phyloP scores from a whole-genome alignment of 2,329 filamentous ascomycete species.

The Ascochyta pisi region DNA sequence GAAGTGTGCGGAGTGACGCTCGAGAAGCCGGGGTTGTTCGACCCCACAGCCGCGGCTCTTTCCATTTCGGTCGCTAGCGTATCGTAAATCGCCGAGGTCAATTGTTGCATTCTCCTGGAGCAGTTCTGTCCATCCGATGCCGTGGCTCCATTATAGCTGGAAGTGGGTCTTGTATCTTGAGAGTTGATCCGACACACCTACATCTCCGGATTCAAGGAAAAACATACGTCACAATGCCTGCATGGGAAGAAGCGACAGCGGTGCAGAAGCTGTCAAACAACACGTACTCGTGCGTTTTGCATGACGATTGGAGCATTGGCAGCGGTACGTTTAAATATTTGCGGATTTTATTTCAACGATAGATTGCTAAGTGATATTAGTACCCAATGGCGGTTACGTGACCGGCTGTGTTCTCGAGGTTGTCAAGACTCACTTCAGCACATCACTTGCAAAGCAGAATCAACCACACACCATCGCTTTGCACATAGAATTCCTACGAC shows the following conservation, averaged over 20 bases:
- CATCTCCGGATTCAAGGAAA: neutral
- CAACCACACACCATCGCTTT: constrained; percentile 69
- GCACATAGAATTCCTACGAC: constrained; percentile 70
- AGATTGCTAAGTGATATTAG: constrained; percentile 47
- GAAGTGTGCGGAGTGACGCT: constrained; percentile 25
- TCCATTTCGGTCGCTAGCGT: constrained; percentile 22
- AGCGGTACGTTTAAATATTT: constrained; percentile 55
- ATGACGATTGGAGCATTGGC: constrained; percentile 70
- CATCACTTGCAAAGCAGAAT: constrained; percentile 63
- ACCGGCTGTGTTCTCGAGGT: constrained; percentile 68
- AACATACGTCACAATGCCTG: constrained; percentile 35
- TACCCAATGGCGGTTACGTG: constrained; percentile 75
- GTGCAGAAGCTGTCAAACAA: constrained; percentile 60
- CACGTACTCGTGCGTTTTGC: constrained; percentile 64
- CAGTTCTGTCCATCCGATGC: neutral
- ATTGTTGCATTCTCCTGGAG: neutral
- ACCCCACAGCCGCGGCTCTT: constrained; percentile 35
- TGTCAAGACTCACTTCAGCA: constrained; percentile 64
- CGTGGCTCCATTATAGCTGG: neutral
- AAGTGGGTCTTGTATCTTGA: neutral
- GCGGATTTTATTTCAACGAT: neutral
- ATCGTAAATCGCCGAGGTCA: constrained; percentile 27
- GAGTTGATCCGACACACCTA: neutral
- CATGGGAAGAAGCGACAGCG: constrained; percentile 58
- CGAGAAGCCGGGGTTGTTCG: constrained; percentile 16